A percentile compares a stretch with the other conserved stretches of the same genome.
phyloP scores from a whole-genome alignment of 2,329 filamentous ascomycete species.

The Fusarium burgessii region DNA sequence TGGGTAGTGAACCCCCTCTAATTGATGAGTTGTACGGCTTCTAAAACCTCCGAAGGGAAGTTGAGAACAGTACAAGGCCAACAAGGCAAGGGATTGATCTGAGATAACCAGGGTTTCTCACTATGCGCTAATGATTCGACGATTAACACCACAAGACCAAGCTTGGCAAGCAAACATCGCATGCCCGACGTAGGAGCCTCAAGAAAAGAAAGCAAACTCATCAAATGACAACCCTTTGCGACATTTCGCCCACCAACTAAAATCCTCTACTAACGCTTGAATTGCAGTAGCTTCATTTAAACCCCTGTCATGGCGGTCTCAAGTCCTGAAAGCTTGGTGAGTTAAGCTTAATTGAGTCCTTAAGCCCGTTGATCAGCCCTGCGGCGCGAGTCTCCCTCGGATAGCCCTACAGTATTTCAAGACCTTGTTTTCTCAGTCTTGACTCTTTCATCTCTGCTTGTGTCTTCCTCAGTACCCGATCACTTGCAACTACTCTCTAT shows the following conservation, averaged over 20 bases:
- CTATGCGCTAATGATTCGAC: background rate
- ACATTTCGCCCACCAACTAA: constrained; percentile 9
- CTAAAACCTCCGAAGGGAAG: background rate
- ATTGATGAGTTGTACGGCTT: constrained; percentile 6
- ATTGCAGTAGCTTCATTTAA: constrained; percentile 5
- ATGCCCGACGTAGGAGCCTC: background rate
- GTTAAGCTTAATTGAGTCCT: constrained; percentile 28
- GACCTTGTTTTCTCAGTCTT: constrained; percentile 4
- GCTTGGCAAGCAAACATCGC: background rate
- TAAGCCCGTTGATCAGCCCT: constrained; percentile 10
- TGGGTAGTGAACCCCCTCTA: constrained; percentile 18
- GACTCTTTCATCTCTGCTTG: background rate
- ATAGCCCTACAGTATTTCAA: constrained; percentile 27
- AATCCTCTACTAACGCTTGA: background rate
- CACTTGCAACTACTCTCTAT: background rate
- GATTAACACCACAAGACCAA: background rate
- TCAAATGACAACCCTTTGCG: background rate
- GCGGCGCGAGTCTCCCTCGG: constrained; percentile 3
- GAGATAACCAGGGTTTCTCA: background rate
- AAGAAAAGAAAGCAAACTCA: background rate
- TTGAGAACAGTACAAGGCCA: too few species aligned
- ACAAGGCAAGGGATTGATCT: background rate
- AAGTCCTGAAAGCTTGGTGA: background rate
- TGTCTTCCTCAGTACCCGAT: background rate
- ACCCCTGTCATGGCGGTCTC: constrained; percentile 27